phyloP scores from a whole-genome alignment of 1,284 basidiomycete species.

The Sparassis latifolia region DNA sequence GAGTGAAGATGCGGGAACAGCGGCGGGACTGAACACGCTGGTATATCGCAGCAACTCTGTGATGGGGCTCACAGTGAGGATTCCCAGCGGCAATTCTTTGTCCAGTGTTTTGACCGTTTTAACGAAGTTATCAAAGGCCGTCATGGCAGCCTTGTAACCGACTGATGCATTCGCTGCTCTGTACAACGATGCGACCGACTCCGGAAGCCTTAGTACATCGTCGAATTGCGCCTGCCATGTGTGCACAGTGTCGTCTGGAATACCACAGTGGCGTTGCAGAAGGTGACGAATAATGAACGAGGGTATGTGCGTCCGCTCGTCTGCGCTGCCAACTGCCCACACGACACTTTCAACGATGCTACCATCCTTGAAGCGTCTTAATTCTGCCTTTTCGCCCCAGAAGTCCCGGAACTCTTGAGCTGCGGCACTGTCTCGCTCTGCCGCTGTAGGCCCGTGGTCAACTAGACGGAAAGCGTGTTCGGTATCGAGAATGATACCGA shows the following conservation, averaged over 20 bases:
- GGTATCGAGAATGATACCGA: slow-evolving; percentile 74
- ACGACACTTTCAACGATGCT: slow-evolving; percentile 91
- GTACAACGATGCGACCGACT: slow-evolving; percentile 44
- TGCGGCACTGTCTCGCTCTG: slow-evolving; percentile 46
- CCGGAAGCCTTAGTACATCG: slow-evolving; percentile 61
- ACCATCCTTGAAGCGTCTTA: slow-evolving; percentile 97
- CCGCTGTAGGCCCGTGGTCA: slow-evolving; percentile 81
- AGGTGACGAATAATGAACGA: slow-evolving; percentile 71
- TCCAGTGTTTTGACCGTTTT: slow-evolving; percentile 76
- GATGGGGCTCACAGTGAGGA: slow-evolving; percentile 73
- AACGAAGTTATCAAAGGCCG: slow-evolving; percentile 78
- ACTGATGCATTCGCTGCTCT: slow-evolving; percentile 39
- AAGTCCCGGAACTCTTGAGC: slow-evolving; percentile 71
- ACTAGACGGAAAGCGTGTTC: slow-evolving; percentile 76
- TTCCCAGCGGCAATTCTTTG: slow-evolving; percentile 73
- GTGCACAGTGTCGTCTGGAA: slow-evolving; percentile 45
- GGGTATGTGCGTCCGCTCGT: slow-evolving; percentile 80
- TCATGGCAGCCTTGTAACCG: slow-evolving; percentile 76
- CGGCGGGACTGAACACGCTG: slow-evolving; percentile 71
- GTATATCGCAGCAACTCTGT: slow-evolving; percentile 81
- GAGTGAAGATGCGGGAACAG: slow-evolving; percentile 39
- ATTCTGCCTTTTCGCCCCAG: slow-evolving; percentile 91
- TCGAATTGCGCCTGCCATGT: slow-evolving; percentile 64
- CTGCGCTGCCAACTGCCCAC: slow-evolving; percentile 74
- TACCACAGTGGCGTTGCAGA: slow-evolving; percentile 68